Evolutionary conservation across 2,329 filamentous ascomycete species (phyloP), one percentile per base, ranked within the genome.

Genomic region (Geosmithia morbida): DNA sequence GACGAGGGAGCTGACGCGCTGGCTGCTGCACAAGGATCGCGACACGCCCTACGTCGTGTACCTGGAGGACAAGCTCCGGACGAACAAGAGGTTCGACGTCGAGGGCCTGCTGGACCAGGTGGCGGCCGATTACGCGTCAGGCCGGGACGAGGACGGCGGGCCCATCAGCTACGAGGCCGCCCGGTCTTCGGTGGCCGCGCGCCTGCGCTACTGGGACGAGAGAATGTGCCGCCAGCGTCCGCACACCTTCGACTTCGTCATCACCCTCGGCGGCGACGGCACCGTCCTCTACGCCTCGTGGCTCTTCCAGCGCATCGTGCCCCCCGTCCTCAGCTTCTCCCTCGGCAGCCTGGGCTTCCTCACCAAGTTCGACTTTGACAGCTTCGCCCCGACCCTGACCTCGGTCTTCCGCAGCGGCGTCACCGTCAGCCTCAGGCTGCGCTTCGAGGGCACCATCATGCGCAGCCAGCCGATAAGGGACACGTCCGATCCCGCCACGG

Each of bases 371-470:
- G 89, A 97, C 62, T 98, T 89, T 62, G 78, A 81, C 14, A 69
- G 84, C 4, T 87, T 86, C 54, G 69, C 77, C 51, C 65, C 73
- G 14, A 94, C 78, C 2, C 71, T 96, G 30, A 76, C 72, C 2
- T 77, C 72, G 43, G 81, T 85, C 0, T 92, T 96, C 54, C 71
- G 69, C 41, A 82, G 94, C 50, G 92, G 92, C 7, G 84, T 97
- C 18, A 92, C 85, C 0, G 86, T 97, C 17, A 94, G 86, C 56
- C 66, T 98, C 51, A 76, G 92, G 42, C 66, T 97, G 50, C 78
- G 92, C 40, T 96, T 98, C 56, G 92, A 97, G 65, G 89, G 85
- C 26, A 96, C 88, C 0, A 77, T 96, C 26, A 96, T 97, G 90
- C 77, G 90, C 53, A 84, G 82, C 50, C 76, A 79, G 57, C 29